A percentile compares a stretch with the other conserved stretches of the same genome.
Conservation (phyloP, 2,329 filamentous ascomycete genomes). For the Pseudogymnoascus sp. region DNA sequence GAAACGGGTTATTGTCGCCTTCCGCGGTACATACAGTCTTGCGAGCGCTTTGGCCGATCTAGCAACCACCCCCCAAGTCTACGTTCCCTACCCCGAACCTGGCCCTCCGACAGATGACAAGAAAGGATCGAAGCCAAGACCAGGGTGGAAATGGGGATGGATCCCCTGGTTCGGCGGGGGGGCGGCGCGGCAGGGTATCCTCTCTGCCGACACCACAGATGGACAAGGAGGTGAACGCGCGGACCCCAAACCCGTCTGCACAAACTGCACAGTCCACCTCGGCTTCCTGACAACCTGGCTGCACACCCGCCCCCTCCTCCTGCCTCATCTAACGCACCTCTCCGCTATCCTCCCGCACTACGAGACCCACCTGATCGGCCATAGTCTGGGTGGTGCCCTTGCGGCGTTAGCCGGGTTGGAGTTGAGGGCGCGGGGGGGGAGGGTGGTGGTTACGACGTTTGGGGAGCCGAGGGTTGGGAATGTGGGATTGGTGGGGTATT, state of each 20-base stretch:
- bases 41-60: slow-evolving; percentile 86
- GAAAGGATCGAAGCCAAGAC: too few relatives aligned
- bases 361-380: slow-evolving; percentile 62
- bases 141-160: neutral
- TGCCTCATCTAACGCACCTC: slow-evolving; percentile 56
- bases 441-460: slow-evolving; percentile 77
- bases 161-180: neutral
- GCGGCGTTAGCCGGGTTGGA: slow-evolving; percentile 82
- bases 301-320: slow-evolving; percentile 59
- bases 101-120: too few relatives aligned
- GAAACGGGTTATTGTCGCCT: slow-evolving; percentile 68
- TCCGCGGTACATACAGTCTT: slow-evolving; percentile 90
- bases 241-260: slow-evolving; percentile 55
- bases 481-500: slow-evolving; percentile 42
- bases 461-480: slow-evolving; percentile 72
- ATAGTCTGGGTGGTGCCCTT: slow-evolving; percentile 86
- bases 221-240: neutral
- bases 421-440: slow-evolving; percentile 63
- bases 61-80: slow-evolving; percentile 80
- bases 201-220: neutral
- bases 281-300: slow-evolving; percentile 85
- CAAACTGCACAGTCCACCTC: slow-evolving; percentile 84
- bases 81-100: slow-evolving; percentile 67
- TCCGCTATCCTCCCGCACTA: slow-evolving; percentile 56
- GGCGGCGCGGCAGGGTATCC: neutral